phyloP scores from a whole-genome alignment of 2,329 filamentous ascomycete genomes.

The Tolypocladium ophioglossoides region DNA sequence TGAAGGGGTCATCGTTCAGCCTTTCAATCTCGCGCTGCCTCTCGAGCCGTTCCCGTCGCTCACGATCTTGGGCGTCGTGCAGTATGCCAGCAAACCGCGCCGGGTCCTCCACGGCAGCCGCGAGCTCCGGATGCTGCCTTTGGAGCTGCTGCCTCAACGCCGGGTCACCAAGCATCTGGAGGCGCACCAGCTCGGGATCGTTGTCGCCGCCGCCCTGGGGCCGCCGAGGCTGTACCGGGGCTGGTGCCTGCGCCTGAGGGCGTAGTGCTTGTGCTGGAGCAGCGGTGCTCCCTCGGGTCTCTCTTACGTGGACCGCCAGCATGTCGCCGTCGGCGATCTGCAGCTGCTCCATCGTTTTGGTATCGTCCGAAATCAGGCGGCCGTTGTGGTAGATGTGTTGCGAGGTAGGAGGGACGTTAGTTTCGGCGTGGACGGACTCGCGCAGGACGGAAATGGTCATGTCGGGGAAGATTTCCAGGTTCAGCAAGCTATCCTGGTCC shows the following conservation, averaged over 20 bases:
- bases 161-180: slow-evolving; percentile 74
- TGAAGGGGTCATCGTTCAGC: slow-evolving; percentile 90
- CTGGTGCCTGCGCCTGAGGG: slow-evolving; percentile 16
- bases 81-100: slow-evolving; percentile 66
- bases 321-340: slow-evolving; percentile 83
- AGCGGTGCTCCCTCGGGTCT: slow-evolving; percentile 39
- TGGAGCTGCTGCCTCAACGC: slow-evolving; percentile 59
- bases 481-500: slow-evolving; percentile 64
- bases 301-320: slow-evolving; percentile 72
- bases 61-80: slow-evolving; percentile 54
- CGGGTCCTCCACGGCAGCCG: slow-evolving; percentile 64
- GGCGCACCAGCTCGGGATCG: slow-evolving; percentile 72
- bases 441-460: slow-evolving; percentile 81
- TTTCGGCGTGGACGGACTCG: slow-evolving; percentile 78
- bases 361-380: slow-evolving; percentile 63
- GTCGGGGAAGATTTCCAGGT: slow-evolving; percentile 70
- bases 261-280: slow-evolving; percentile 27
- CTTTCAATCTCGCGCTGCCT: slow-evolving; percentile 74
- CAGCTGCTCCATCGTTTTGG: slow-evolving; percentile 71
- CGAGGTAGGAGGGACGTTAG: slow-evolving; percentile 55
- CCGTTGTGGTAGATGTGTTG: slow-evolving; percentile 92
- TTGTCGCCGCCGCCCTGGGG: slow-evolving; percentile 27
- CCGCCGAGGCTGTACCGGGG: slow-evolving; percentile 19
- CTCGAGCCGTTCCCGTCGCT: slow-evolving; percentile 62
- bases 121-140: slow-evolving; percentile 65